Conservation (phyloP, 257 asterid species). For the Gentiana straminea region DNA sequence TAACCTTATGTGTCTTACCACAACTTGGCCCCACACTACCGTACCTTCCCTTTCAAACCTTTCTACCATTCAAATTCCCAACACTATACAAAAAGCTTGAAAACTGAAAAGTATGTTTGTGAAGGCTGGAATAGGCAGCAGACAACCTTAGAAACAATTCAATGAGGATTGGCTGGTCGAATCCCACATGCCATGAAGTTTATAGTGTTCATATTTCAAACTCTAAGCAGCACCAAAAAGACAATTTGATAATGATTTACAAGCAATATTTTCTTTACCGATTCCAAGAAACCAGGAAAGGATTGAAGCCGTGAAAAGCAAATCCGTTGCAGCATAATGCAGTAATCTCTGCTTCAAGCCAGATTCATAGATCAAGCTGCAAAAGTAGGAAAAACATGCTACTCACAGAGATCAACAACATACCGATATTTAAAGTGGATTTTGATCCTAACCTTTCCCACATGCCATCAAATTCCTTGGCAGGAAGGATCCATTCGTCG, state of each 20-base stretch:
- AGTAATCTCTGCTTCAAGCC: conserved; percentile 92
- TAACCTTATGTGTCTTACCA: too few species aligned
- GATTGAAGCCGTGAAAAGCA: conserved; percentile 97
- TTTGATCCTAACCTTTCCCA: conserved; percentile 79
- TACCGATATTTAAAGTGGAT: conserved; percentile 4
- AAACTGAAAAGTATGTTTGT: too few species aligned
- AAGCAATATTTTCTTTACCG: conserved; percentile 42
- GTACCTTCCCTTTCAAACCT: too few species aligned
- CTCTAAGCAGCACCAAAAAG: too few species aligned
- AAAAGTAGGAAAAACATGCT: conserved; percentile 16
- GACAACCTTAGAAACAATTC: too few species aligned
- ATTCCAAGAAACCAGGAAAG: conserved; percentile 93
- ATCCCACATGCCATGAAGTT: too few species aligned
- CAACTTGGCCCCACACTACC: too few species aligned
- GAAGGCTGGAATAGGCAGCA: too few species aligned
- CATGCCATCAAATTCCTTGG: conserved; percentile 96
- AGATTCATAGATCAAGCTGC: conserved; percentile 93
- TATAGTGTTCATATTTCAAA: too few species aligned
- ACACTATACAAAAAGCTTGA: too few species aligned
- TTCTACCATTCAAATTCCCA: too few species aligned
- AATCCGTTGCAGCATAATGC: conserved; percentile 90
- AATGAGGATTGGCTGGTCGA: too few species aligned
- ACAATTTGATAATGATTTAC: background rate
- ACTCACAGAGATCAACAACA: conserved; percentile 17
- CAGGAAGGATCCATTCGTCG: conserved; percentile 97